Evolutionary conservation across 768 basidiomycete species (phyloP).

Genomic region (Plicaturopsis crispa): DNA sequence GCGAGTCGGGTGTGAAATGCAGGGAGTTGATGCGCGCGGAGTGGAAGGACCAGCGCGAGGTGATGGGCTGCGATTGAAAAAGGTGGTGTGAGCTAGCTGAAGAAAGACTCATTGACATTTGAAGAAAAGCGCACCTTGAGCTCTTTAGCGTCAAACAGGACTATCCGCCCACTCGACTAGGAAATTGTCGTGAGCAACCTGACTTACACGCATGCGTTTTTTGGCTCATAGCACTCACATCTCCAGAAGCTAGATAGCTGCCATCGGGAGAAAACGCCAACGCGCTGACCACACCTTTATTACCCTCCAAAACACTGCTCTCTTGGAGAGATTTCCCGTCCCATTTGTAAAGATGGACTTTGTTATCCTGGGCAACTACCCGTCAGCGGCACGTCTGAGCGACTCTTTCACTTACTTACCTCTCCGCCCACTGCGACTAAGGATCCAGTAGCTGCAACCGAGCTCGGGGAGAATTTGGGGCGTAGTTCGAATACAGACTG

Average conservation of each 20-base stretch:
- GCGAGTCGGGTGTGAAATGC: slow-evolving; percentile 65
- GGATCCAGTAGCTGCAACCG: slow-evolving; percentile 43
- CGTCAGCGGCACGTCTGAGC: no score
- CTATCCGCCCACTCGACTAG: slow-evolving; percentile 76
- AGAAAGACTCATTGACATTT: background rate
- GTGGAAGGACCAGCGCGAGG: slow-evolving; percentile 83
- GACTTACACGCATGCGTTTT: no score
- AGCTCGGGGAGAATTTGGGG: slow-evolving; percentile 44
- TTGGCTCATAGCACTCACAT: slow-evolving; percentile 47
- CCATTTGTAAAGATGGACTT: slow-evolving; percentile 70
- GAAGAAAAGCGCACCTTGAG: slow-evolving; percentile 39
- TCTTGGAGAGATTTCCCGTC: slow-evolving; percentile 57
- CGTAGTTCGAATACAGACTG: slow-evolving; percentile 56
- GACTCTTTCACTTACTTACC: no score
- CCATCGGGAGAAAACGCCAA: slow-evolving; percentile 80
- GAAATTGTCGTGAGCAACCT: slow-evolving; percentile 3
- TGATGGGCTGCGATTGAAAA: slow-evolving; percentile 39
- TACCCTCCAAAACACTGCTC: slow-evolving; percentile 50
- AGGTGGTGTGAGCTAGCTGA: slow-evolving; percentile 1
- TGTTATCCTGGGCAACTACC: slow-evolving; percentile 67
- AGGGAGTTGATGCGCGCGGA: slow-evolving; percentile 74
- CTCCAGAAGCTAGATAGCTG: slow-evolving; percentile 69
- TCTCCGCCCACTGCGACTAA: slow-evolving; percentile 70
- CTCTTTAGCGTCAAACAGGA: slow-evolving; percentile 65
- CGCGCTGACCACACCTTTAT: slow-evolving; percentile 63